A percentile compares a stretch with the other conserved stretches of the same genome.
Evolutionary conservation across 345 rosid species (phyloP).

Genomic region (Mercurialis annua): DNA sequence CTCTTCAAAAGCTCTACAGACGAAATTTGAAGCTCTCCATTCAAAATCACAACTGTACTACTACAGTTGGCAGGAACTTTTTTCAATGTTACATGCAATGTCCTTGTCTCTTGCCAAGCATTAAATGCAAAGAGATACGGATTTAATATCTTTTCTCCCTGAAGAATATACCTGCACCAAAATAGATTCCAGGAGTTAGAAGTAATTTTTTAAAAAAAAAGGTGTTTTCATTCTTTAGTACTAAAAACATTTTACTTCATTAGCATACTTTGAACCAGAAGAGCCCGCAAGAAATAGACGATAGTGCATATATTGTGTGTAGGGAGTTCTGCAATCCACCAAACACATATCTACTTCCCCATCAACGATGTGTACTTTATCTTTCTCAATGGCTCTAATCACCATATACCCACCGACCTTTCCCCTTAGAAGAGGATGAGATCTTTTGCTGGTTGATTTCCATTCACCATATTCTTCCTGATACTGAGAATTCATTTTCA

Average conservation of each 20-base stretch:
- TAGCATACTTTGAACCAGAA: constrained; percentile 40
- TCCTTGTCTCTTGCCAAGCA: constrained; percentile 45
- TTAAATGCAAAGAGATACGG: constrained; percentile 28
- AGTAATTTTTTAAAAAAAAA: not conserved
- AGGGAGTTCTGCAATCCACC: constrained; percentile 37
- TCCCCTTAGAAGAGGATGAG: constrained; percentile 27
- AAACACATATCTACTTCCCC: constrained; percentile 38
- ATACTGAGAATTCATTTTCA: constrained; percentile 29
- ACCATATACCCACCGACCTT: constrained; percentile 38
- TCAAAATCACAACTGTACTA: constrained; percentile 18
- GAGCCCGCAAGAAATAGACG: constrained; percentile 39
- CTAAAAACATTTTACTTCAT: constrained; percentile 5
- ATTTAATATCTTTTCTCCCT: constrained; percentile 46
- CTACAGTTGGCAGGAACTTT: constrained; percentile 5
- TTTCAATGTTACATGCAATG: constrained; percentile 35
- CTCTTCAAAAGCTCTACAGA: constrained; percentile 29
- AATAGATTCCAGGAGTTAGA: constrained; percentile 11
- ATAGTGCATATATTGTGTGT: constrained; percentile 39
- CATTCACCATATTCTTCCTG: not conserved
- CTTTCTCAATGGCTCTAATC: constrained; percentile 33
- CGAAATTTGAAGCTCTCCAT: constrained; percentile 40
- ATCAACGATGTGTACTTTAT: constrained; percentile 34
- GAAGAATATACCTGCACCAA: constrained; percentile 37
- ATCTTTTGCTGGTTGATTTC: constrained; percentile 1
- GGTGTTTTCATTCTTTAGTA: not conserved